A percentile compares a stretch with the other conserved stretches of the same genome.
Conservation (phyloP, 768 basidiomycete species). For the Trametes gibbosa region DNA sequence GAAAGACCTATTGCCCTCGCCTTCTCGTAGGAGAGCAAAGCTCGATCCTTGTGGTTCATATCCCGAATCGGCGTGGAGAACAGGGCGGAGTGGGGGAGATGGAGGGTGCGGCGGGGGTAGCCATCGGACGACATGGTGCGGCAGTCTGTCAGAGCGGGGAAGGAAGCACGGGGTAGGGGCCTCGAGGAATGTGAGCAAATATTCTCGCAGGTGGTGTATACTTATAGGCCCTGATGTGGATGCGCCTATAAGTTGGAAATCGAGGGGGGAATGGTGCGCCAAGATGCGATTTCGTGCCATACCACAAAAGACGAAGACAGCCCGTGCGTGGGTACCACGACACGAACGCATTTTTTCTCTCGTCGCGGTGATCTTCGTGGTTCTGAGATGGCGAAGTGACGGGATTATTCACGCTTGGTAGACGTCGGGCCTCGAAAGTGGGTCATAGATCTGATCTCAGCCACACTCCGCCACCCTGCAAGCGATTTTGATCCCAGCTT, state of each 20-base stretch:
- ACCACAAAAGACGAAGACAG: no score
- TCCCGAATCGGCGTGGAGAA: slow-evolving; percentile 10
- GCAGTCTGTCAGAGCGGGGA: neutral
- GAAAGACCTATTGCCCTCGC: slow-evolving; percentile 22
- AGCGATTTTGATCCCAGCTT: no score
- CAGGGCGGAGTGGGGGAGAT: slow-evolving; percentile 9
- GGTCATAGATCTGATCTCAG: no score
- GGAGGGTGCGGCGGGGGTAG: slow-evolving; percentile 3
- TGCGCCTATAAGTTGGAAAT: neutral
- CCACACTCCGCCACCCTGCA: no score
- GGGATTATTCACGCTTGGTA: no score
- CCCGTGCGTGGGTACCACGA: no score
- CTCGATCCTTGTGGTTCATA: slow-evolving; percentile 10
- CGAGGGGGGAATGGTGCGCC: neutral
- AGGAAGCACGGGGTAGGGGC: neutral
- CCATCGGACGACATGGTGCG: neutral
- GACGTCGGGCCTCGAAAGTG: no score
- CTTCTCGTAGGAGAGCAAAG: slow-evolving; percentile 19
- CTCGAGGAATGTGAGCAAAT: neutral
- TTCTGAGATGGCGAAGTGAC: no score
- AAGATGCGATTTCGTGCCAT: neutral
- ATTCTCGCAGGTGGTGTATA: neutral
- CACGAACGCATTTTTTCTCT: no score
- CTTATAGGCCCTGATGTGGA: neutral
- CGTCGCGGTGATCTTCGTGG: no score